A percentile compares a stretch with the other conserved stretches of the same genome.
These are phyloP conservation scores for Podaxis sp. DNA, from an alignment of 768 basidiomycete species.

Conservation along the genomic window DNA sequence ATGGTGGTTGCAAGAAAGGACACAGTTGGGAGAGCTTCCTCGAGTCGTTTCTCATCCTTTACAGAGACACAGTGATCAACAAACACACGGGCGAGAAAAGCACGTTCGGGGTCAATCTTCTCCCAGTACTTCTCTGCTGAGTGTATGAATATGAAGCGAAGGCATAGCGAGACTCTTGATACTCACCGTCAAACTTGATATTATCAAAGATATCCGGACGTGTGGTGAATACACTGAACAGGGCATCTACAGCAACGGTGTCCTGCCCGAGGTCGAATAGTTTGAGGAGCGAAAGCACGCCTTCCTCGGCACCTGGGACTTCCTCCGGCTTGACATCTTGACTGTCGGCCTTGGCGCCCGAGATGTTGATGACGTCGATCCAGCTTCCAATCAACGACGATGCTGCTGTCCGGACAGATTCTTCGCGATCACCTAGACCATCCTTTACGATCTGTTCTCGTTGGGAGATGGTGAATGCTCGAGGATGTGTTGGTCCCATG, in stretches of 20 bases:
- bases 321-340: constrained; percentile 21
- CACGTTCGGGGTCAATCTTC: constrained; percentile 66
- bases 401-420: constrained; percentile 68
- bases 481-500: constrained; percentile 62
- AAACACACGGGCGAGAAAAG: constrained; percentile 82
- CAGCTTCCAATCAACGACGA: constrained; percentile 71
- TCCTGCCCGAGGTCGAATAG: constrained; percentile 62
- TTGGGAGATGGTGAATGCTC: constrained; percentile 65
- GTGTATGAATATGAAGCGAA: constrained; percentile 2
- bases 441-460: constrained; percentile 76
- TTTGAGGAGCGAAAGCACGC: constrained; percentile 48
- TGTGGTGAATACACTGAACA: constrained; percentile 69
- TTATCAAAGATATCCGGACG: constrained; percentile 64
- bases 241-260: constrained; percentile 69
- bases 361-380: constrained; percentile 57
- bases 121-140: constrained; percentile 70
- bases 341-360: constrained; percentile 29
- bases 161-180: background rate
- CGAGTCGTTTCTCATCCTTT: constrained; percentile 62
- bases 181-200: constrained; percentile 69
- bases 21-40: constrained; percentile 78
- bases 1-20: constrained; percentile 78
- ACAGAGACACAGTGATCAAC: constrained; percentile 71
- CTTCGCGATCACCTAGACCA: constrained; percentile 86
- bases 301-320: constrained; percentile 26